A percentile compares a stretch with the other conserved stretches of the same genome.
phyloP scores from a whole-genome alignment of 2,329 filamentous ascomycete genomes.

The Sporothrix humicola region DNA sequence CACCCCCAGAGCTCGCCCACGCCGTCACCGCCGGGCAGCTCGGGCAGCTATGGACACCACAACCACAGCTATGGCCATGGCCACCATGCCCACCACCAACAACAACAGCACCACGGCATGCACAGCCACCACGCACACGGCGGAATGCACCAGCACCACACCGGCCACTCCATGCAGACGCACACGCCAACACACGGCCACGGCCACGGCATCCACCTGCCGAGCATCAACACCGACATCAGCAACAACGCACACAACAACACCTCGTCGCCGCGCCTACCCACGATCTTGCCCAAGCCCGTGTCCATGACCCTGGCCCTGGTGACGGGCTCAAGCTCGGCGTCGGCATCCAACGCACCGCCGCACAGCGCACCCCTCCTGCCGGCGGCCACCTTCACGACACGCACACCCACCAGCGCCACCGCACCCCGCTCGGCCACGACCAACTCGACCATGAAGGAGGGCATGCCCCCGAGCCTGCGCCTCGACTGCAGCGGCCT shows the following conservation, averaged over 20 bases:
- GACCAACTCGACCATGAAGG: constrained; percentile 39
- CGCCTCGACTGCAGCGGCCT: constrained; percentile 65
- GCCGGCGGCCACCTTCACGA: constrained; percentile 49
- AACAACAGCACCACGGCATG: neutral
- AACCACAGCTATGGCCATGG: neutral
- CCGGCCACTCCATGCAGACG: constrained; percentile 51
- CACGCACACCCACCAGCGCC: constrained; percentile 45
- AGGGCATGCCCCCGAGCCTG: constrained; percentile 46
- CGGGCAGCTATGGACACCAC: constrained; percentile 50
- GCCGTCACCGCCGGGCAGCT: constrained; percentile 55
- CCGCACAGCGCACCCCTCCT: constrained; percentile 53
- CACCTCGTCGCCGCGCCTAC: constrained; percentile 57
- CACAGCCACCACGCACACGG: constrained; percentile 44
- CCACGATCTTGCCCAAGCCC: constrained; percentile 71
- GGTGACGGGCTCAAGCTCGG: constrained; percentile 46
- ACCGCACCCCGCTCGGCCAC: constrained; percentile 47
- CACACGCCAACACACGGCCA: neutral
- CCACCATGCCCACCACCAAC: neutral
- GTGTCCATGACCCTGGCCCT: constrained; percentile 55
- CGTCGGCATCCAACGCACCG: constrained; percentile 38
- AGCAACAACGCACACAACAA: constrained; percentile 46
- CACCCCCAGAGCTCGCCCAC: constrained; percentile 54
- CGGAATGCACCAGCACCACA: constrained; percentile 55
- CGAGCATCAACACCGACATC: constrained; percentile 51
- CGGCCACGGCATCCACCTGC: constrained; percentile 59